Base-by-base conservation (phyloP, 2,329 filamentous ascomycete species). In the Penicillium corylophilum region DNA sequence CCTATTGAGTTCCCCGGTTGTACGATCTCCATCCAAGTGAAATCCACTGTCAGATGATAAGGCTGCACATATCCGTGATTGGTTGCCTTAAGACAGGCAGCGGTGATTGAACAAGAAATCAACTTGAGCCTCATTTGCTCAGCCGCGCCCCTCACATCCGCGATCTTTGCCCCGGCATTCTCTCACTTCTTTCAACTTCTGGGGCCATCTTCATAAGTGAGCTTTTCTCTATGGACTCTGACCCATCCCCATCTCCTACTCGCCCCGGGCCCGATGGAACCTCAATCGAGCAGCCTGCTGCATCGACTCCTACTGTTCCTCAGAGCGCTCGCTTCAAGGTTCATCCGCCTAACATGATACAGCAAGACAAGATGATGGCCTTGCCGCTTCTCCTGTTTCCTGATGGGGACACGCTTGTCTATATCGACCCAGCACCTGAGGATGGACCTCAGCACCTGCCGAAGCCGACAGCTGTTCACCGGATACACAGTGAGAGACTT, bases 321-420 rank as follows among this genome's bases (percentile, higher is more conserved):
- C 16, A 38, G 5, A 18, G 2, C 9, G 18, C 15, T 5, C 35
- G 23, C 39, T 5, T 26, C 8, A 5, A 10, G n/a, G n/a, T n/a
- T 15, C 22, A 23, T 24, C 20, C 8, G 12, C 2, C 12, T 5
- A 16, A 24, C 3, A 4, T 23, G 9, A 9, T 5, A 3, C 5
- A 22, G 12, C 20, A 7, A 20, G 18, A 10, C 15, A 8, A 18
- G 18, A 10, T 10, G 15, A 26, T 43, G 40, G 24, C 26, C 2
- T 15, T 44, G 6, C 41, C 26, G 16, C 43, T 35, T 24, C 43
- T 44, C 15, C 28, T 24, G 4, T 44, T 35, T 29, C 29, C 18
- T 13, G 60, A 64, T n/a, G 70, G 60, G 24, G 72, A 75, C 51
- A 74, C 72, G 0, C 59, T 72, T 15, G 64, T 71, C 1, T 72